Evolutionary conservation across 768 basidiomycete species (phyloP), one percentile per base, ranked within the genome.

Genomic region (Clavulina sp.): DNA sequence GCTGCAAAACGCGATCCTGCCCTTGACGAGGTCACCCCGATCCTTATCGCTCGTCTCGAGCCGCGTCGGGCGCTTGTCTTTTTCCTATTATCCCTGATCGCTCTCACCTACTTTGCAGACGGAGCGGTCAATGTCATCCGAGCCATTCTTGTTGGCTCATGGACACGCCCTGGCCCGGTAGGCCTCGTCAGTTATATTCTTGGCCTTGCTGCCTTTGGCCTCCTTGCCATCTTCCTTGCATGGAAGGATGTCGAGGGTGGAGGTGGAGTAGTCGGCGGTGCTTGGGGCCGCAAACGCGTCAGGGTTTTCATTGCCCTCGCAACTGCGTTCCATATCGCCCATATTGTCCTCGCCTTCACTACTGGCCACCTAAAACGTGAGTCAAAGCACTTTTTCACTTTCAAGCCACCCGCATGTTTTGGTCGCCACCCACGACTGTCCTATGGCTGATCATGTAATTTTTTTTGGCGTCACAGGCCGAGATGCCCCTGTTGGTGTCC

Each of bases 1-100:
- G n/a, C n/a, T n/a, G n/a, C n/a, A n/a, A n/a, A n/a, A n/a, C 13
- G 26, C 13, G 43, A 46, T 46, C 13, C 43, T 9, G 43, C 43
- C 16, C 24, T 24, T 9, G 26, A 16, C 24, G 43, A 46, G 24
- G 43, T 88, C 61, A 84, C 78, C 34, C 67, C 80, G 49, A 84
- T 88, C 63, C 76, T 87, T 65, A 76, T 86, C 61, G 73, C 79
- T 51, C 74, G 72, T 52, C 70, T 73, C 54, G 70, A 79, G 49
- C 88, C 89, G 38, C 80, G 91, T 61, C 77, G 82, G 54, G 73
- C 73, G 38, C 65, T 79, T 54, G 88, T 96, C 61, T 71, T 91
- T 44, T 63, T 72, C 40, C 68, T 86, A 54, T 70, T 92, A 44
- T 75, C 81, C 48, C 67, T 89, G 50, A 62, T 73, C 23, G 74